Evolutionary conservation across 495 filamentous ascomycete species (phyloP).

Genomic region (Trichoderma parareesei): DNA sequence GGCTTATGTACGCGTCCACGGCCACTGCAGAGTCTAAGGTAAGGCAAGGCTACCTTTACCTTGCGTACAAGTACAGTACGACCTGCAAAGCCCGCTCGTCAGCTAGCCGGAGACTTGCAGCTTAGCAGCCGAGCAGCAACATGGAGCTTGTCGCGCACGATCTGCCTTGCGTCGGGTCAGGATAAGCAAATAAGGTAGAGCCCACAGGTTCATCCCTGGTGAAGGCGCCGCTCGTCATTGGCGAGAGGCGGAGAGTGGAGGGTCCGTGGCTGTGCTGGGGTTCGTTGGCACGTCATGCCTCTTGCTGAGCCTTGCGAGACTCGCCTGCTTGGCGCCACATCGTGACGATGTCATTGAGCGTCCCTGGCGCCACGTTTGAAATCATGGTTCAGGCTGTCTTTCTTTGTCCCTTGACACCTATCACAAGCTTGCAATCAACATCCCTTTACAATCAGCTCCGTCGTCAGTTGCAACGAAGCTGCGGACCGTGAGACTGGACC

Average conservation of each 20-base stretch:
- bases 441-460: too few relatives aligned
- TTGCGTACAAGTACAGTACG: too few relatives aligned
- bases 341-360: neutral
- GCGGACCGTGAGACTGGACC: too few relatives aligned
- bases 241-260: neutral
- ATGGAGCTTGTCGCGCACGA: conserved; percentile 5
- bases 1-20: neutral
- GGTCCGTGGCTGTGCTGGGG: neutral
- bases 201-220: neutral
- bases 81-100: neutral
- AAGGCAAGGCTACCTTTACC: too few relatives aligned
- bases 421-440: too few relatives aligned
- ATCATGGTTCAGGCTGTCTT: neutral
- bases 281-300: neutral
- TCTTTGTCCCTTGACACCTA: too few relatives aligned
- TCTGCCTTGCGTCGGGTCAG: conserved; percentile 3
- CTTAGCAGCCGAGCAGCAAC: neutral
- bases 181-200: neutral
- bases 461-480: too few relatives aligned
- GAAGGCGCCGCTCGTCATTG: neutral
- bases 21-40: too few relatives aligned
- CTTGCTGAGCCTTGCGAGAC: neutral
- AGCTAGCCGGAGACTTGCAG: neutral
- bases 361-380: neutral
- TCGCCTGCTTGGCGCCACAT: neutral